These are phyloP conservation scores for Candida ficus DNA, from an alignment of 805 yeast genomes.

Conservation along the genomic window DNA sequence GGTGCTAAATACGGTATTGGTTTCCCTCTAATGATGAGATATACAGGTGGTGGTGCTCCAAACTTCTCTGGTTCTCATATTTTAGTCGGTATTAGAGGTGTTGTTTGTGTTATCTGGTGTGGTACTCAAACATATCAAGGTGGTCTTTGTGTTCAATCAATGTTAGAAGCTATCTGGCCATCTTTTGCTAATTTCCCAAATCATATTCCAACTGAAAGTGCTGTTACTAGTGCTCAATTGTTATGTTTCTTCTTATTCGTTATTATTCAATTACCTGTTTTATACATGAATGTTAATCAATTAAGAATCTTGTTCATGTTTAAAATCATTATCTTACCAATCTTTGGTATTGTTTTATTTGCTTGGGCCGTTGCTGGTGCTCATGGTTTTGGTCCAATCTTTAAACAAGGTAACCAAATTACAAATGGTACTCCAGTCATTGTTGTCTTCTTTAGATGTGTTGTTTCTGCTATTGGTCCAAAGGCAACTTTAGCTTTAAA, in stretches of 20 bases:
- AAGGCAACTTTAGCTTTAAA: constrained; percentile 34
- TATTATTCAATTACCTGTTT: constrained; percentile 29
- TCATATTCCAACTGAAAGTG: constrained; percentile 16
- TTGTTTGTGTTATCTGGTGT: constrained; percentile 49
- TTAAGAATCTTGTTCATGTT: constrained; percentile 31
- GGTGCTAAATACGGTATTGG: constrained; percentile 33
- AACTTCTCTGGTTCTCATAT: constrained; percentile 30
- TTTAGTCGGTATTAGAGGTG: constrained; percentile 27
- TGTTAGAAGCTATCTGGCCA: constrained; percentile 58
- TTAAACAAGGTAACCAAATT: constrained; percentile 19
- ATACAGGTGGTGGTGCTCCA: constrained; percentile 32
- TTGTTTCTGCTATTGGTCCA: constrained; percentile 30
- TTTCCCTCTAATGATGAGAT: constrained; percentile 30
- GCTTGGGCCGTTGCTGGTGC: constrained; percentile 29
- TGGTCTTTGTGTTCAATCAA: constrained; percentile 65
- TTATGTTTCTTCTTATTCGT: constrained; percentile 31
- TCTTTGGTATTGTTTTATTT: constrained; percentile 29
- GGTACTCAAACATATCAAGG: constrained; percentile 71
- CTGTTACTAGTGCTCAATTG: constrained; percentile 27
- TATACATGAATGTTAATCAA: constrained; percentile 29
- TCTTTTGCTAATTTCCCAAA: constrained; percentile 39
- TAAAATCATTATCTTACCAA: constrained; percentile 27
- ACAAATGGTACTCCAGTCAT: constrained; percentile 19
- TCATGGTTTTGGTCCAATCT: constrained; percentile 25
- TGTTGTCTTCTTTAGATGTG: constrained; percentile 23